Conservation (phyloP, 2,329 filamentous ascomycete genomes). For the Meredithiella fracta region DNA sequence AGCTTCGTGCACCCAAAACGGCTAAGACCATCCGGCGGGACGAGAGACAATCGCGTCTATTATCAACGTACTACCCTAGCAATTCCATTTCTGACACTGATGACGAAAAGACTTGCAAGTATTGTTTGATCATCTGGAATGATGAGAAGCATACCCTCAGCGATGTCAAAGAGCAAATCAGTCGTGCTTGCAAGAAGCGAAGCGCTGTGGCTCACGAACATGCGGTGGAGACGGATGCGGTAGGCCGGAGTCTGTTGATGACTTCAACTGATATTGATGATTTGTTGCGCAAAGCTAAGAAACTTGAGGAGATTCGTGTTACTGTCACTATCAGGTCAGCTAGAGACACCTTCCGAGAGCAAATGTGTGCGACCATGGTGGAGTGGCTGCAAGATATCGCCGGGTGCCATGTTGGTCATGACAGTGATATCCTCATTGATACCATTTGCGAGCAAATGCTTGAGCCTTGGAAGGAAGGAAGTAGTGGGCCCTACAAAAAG, state of each 20-base stretch:
- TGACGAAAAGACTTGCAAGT: constrained; percentile 37
- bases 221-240: constrained; percentile 75
- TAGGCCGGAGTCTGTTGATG: constrained; percentile 72
- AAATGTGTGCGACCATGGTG: constrained; percentile 96
- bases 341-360: constrained; percentile 87
- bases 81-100: constrained; percentile 34
- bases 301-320: constrained; percentile 89
- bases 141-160: constrained; percentile 95
- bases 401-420: constrained; percentile 67
- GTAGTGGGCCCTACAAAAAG: constrained; percentile 60
- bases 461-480: constrained; percentile 73
- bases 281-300: constrained; percentile 61
- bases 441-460: constrained; percentile 85
- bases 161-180: constrained; percentile 81
- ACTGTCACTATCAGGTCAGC: constrained; percentile 89
- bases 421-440: constrained; percentile 61
- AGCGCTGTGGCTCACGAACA: constrained; percentile 51
- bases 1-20: constrained; percentile 73
- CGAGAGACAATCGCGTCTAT: constrained; percentile 47
- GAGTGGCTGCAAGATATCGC: constrained; percentile 92
- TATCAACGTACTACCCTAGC: constrained; percentile 33
- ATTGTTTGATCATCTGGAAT: constrained; percentile 82
- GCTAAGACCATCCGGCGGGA: constrained; percentile 65
- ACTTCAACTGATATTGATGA: constrained; percentile 55
- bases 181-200: constrained; percentile 66